phyloP scores from a whole-genome alignment of 495 filamentous ascomycete genomes.

The Aspergillus cristatus region DNA sequence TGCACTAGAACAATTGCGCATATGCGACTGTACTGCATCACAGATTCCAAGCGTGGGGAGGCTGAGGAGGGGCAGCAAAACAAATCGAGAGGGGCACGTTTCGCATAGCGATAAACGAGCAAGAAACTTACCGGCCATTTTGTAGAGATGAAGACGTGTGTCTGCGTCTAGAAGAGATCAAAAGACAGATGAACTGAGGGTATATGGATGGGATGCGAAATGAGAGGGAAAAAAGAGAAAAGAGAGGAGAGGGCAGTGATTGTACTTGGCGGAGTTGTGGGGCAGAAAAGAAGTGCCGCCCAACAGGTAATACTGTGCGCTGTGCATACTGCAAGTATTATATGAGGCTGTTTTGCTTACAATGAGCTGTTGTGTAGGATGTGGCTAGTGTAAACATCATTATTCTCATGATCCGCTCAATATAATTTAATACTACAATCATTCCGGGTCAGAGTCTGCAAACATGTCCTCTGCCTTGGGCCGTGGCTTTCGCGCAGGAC shows the following conservation, averaged over 20 bases:
- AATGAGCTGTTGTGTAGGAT: no score
- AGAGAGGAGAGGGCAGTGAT: no score
- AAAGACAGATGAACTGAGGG: no score
- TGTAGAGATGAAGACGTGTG: slow-evolving; percentile 8
- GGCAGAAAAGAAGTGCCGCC: neutral
- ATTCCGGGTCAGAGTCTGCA: slow-evolving; percentile 55
- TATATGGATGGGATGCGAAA: neutral
- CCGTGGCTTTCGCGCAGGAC: slow-evolving; percentile 42
- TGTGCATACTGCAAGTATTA: no score
- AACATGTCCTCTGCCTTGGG: slow-evolving; percentile 94
- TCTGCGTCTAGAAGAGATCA: neutral
- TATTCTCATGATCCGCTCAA: no score
- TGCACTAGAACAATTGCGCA: neutral
- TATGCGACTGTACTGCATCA: neutral
- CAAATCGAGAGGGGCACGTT: slow-evolving; percentile 1
- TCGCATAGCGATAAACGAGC: neutral
- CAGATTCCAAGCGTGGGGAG: neutral
- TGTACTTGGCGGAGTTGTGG: no score
- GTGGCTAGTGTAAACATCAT: no score
- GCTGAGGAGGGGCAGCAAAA: slow-evolving; percentile 16
- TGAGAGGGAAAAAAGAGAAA: neutral
- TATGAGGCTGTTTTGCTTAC: no score
- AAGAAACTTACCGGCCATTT: slow-evolving; percentile 32
- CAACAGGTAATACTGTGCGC: no score
- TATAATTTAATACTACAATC: slow-evolving; percentile 4